These are phyloP conservation scores for cucumber (Cucumis sativus) DNA, from an alignment of 306 rosid species.

Conservation along the genomic window DNA sequence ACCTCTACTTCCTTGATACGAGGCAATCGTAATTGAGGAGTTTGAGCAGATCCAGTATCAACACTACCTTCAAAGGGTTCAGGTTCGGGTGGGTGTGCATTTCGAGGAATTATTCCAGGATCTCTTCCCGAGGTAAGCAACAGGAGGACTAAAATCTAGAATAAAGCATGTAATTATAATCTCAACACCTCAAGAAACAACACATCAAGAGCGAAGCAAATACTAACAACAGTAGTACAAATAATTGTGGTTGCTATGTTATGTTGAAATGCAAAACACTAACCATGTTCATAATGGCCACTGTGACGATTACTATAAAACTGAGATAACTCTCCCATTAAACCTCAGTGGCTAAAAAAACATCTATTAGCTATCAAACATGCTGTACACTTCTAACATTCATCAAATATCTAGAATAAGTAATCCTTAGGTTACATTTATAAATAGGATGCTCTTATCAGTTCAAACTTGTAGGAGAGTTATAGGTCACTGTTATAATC, in stretches of 20 bases:
- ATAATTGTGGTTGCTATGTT: background rate
- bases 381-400: background rate
- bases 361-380: background rate
- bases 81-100: conserved; percentile 93
- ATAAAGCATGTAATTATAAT: conserved; percentile 4
- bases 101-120: conserved; percentile 97
- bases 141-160: conserved; percentile 75
- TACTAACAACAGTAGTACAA: background rate
- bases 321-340: background rate
- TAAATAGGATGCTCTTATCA: background rate
- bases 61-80: conserved; percentile 58
- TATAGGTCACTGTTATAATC: background rate
- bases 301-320: background rate
- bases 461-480: background rate
- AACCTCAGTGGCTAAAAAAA: background rate
- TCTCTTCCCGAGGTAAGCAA: conserved; percentile 91
- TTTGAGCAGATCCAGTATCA: conserved; percentile 76
- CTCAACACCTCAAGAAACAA: background rate
- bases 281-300: background rate
- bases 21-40: conserved; percentile 84
- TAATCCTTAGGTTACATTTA: background rate
- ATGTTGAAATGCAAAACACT: background rate
- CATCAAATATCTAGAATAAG: background rate
- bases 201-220: background rate
- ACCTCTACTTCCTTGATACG: conserved; percentile 84